phyloP scores from a whole-genome alignment of 805 yeast species.

The Metschnikowia gelsemii region DNA sequence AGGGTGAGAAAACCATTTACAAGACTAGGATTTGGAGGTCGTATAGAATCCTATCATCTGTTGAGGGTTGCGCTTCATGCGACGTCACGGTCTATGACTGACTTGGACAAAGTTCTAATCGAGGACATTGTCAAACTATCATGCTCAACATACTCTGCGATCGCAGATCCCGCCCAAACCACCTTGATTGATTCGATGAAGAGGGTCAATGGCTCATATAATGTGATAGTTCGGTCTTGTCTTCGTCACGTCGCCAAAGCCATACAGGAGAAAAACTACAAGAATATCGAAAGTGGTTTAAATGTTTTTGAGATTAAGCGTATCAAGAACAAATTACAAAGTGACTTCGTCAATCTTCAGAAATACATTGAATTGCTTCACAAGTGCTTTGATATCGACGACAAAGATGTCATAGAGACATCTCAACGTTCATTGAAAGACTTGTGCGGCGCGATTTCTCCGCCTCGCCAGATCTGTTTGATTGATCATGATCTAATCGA shows the following conservation, averaged over 20 bases:
- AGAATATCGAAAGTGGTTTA: slow-evolving; percentile 63
- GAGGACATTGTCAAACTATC: slow-evolving; percentile 64
- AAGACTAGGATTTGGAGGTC: slow-evolving; percentile 70
- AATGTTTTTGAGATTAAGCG: slow-evolving; percentile 55
- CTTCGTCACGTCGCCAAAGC: slow-evolving; percentile 51
- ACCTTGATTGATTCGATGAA: slow-evolving; percentile 68
- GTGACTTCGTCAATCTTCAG: slow-evolving; percentile 54
- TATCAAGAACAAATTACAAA: slow-evolving; percentile 55
- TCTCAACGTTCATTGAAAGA: slow-evolving; percentile 53
- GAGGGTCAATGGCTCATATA: slow-evolving; percentile 65
- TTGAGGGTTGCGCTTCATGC: slow-evolving; percentile 71
- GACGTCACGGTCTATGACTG: slow-evolving; percentile 69
- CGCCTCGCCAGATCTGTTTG: slow-evolving; percentile 46
- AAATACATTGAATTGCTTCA: slow-evolving; percentile 50
- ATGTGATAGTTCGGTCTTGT: slow-evolving; percentile 50
- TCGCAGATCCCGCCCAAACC: slow-evolving; percentile 68
- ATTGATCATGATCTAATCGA: slow-evolving; percentile 46
- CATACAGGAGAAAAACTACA: slow-evolving; percentile 47
- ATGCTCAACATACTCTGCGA: slow-evolving; percentile 66
- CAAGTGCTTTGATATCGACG: slow-evolving; percentile 55
- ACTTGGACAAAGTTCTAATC: slow-evolving; percentile 59
- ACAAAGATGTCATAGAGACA: slow-evolving; percentile 49
- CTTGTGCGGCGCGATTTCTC: slow-evolving; percentile 27
- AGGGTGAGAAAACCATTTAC: slow-evolving; percentile 70
- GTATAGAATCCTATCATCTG: slow-evolving; percentile 71